A percentile compares a stretch with the other conserved stretches of the same genome.
Evolutionary conservation across 2,329 filamentous ascomycete species (phyloP).

Genomic region (Clarireedia hainanense): DNA sequence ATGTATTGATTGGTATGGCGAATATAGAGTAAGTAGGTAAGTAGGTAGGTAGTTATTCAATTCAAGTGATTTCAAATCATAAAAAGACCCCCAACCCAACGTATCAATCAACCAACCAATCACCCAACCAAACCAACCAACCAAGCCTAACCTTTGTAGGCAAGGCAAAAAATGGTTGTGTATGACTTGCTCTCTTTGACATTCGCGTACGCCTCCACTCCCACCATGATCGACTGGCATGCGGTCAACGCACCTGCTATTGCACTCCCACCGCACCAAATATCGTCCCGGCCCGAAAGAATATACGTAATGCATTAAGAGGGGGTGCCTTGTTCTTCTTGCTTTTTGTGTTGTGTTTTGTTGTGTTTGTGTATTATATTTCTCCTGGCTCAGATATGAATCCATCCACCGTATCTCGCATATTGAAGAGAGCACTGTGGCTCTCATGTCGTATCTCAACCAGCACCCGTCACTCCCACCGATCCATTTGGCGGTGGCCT

Average conservation of each 20-base stretch:
- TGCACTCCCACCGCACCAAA: neutral
- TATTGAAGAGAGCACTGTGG: no score
- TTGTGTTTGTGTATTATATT: neutral
- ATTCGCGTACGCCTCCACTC: no score
- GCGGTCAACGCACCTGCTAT: no score
- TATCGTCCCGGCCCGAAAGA: neutral
- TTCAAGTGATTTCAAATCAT: neutral
- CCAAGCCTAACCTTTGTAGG: neutral
- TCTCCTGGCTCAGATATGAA: neutral
- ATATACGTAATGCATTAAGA: neutral
- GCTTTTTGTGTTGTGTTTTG: neutral
- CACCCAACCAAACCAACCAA: neutral
- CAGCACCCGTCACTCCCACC: conserved; percentile 27
- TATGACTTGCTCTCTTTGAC: neutral
- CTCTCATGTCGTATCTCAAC: neutral
- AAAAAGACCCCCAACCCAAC: neutral
- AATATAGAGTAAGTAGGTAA: neutral
- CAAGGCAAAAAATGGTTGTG: neutral
- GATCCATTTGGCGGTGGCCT: conserved; percentile 28
- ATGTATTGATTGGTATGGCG: neutral
- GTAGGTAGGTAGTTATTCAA: neutral
- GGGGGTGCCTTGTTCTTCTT: neutral
- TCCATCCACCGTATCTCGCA: neutral
- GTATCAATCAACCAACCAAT: neutral
- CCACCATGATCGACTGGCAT: no score